Percentiles rank a stretch among this genome's conserved stretches.
Evolutionary conservation across 345 rosid species (phyloP).

Genomic region (Citrus sp.): DNA sequence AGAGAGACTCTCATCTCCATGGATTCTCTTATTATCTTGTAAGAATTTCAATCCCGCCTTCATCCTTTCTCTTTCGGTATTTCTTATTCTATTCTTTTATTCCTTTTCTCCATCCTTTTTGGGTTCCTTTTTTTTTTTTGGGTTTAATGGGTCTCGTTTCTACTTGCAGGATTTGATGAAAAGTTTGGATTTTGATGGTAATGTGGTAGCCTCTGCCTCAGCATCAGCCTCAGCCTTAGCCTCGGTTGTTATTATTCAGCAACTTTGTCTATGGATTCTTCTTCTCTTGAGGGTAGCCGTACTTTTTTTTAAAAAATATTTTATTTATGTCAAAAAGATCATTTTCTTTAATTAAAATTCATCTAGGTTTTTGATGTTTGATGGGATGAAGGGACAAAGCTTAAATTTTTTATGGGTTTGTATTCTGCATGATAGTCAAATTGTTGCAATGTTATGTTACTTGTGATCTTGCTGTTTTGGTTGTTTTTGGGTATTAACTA

Average conservation of each 20-base stretch:
- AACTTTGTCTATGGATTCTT: conserved; percentile 31
- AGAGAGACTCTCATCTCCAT: background rate
- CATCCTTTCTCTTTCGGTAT: conserved; percentile 16
- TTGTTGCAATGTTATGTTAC: background rate
- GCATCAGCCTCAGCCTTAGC: background rate
- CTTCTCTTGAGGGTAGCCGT: conserved; percentile 27
- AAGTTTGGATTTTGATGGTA: conserved; percentile 32
- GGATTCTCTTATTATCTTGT: conserved; percentile 27
- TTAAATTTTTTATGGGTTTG: conserved; percentile 18
- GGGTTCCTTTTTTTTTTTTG: background rate
- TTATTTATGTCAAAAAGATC: background rate
- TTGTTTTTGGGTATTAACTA: background rate
- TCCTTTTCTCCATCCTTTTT: background rate
- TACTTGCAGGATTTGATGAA: conserved; percentile 25
- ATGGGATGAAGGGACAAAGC: conserved; percentile 12
- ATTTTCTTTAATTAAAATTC: background rate
- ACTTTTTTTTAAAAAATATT: background rate
- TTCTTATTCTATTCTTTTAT: conserved; percentile 15
- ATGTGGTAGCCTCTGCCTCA: conserved; percentile 35
- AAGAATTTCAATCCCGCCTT: conserved; percentile 22
- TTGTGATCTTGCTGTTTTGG: conserved; percentile 6
- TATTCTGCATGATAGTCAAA: background rate
- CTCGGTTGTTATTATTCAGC: conserved; percentile 12
- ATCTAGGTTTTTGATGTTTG: conserved; percentile 1
- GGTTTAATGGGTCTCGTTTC: background rate